Evolutionary conservation across 2,329 filamentous ascomycete species (phyloP), one percentile per base, ranked within the genome.

Genomic region (Clarireedia hainanense): DNA sequence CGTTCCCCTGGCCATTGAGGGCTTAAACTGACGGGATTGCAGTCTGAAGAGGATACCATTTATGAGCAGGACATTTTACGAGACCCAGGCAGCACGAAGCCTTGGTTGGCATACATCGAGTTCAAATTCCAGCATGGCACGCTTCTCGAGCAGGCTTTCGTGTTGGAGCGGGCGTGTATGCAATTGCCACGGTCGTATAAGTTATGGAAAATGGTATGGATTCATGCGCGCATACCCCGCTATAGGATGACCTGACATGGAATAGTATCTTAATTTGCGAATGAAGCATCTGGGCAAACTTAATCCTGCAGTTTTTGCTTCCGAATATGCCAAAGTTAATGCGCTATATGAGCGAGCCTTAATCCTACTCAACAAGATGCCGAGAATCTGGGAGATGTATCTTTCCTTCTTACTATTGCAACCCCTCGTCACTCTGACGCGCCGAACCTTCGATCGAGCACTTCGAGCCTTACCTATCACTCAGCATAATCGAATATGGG

Each of bases 311-410:
- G 80, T 85, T 56, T 90, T 88, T 70, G 83, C 83, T 52, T 75
- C 81, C 57, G 91, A 99, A 68, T 97, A 87, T 73, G 81, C 85
- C 68, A 99, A 97, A 73, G 91, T 97, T 70, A 99, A 99, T 70
- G 80, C 89, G 53, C 82, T 97, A 42, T 99, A 96, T 70, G 94
- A 99, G 74, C 83, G 89, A 64, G 91, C 94, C 3, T 76, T 99
- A 51, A 89, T 96, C 57, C 79, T 99, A 42, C 80, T 99, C 60
- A 96, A 99, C 75, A 99, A 99, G 75, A 99, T 99, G 94, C 94
- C 95, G 24, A 83, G 84, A 63, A 94, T 99, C 69, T 99, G 94
- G 95, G 91, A 96, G 70, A 89, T 97, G 84, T 99, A 96, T 70
- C 83, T 99, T 60, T 81, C 81, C 49, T 97, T 99, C 68, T 77